Percentiles rank a stretch among this genome's conserved stretches.
Evolutionary conservation across 2,329 filamentous ascomycete genomes (phyloP).

Genomic region (Epichloe gansuensis): DNA sequence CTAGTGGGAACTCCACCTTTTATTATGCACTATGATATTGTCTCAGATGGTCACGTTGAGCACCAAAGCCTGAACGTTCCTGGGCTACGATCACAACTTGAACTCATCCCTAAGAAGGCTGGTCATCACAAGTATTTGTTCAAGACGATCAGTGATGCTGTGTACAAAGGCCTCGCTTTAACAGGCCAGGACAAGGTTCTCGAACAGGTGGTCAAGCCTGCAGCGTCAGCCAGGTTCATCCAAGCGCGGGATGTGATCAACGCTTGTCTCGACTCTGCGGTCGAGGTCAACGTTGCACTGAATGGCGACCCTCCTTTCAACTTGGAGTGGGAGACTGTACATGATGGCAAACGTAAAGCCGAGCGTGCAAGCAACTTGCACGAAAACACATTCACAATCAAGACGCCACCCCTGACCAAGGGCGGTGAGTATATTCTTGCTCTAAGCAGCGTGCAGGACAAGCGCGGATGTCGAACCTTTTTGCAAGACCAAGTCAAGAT

Average conservation of each 20-base stretch:
- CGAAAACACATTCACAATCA: slow-evolving; percentile 52
- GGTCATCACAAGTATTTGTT: slow-evolving; percentile 84
- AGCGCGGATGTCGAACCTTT: slow-evolving; percentile 73
- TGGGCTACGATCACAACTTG: slow-evolving; percentile 71
- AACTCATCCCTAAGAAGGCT: slow-evolving; percentile 67
- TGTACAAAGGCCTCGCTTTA: slow-evolving; percentile 59
- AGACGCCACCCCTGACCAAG: slow-evolving; percentile 58
- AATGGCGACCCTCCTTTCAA: slow-evolving; percentile 77
- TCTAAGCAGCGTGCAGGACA: slow-evolving; percentile 75
- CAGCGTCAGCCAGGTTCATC: slow-evolving; percentile 65
- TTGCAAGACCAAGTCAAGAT: slow-evolving; percentile 78
- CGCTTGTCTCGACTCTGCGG: slow-evolving; percentile 72
- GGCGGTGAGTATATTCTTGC: slow-evolving; percentile 87
- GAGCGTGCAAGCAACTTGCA: slow-evolving; percentile 52
- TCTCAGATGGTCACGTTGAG: slow-evolving; percentile 45
- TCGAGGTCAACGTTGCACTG: slow-evolving; percentile 61
- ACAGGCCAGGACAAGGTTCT: slow-evolving; percentile 49
- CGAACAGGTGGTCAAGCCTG: slow-evolving; percentile 86
- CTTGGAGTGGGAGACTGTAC: slow-evolving; percentile 83
- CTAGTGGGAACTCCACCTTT: slow-evolving; percentile 90
- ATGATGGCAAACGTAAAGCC: slow-evolving; percentile 72
- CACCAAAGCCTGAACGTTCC: slow-evolving; percentile 44
- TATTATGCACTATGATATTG: slow-evolving; percentile 62
- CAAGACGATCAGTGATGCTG: slow-evolving; percentile 62
- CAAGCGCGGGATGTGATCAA: slow-evolving; percentile 41